Evolutionary conservation across 305 asterid species (phyloP), one percentile per base, ranked within the genome.

Genomic region (Andrographis paniculata): DNA sequence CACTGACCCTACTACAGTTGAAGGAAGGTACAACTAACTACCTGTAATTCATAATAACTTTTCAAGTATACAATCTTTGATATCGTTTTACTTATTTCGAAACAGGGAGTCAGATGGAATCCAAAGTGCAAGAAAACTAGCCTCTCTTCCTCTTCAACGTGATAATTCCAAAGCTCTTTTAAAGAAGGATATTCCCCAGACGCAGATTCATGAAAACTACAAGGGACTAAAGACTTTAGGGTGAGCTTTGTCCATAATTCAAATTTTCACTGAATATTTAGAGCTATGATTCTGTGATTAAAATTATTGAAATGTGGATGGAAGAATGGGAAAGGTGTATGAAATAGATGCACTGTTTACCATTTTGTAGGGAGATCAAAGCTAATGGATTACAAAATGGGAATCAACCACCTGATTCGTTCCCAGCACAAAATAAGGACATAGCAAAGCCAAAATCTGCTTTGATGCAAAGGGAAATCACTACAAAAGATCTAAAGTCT

Each of bases 191-290:
- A 58, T 52, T 70, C 60, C 66, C 55, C 74, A 69, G 58, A 48
- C 48, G 40, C 64, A 37, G 64, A 56, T 52, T 52, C 74, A 46
- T 54, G 71, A 72, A 53, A 71, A 67, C 74, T 22, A 44, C 63
- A 58, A 61, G 28, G 56, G 49, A 59, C 59, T 42, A 40, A 51
- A 28, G 53, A 48, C 41, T 57, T 36, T 30, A 33, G 50, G 74
- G 96, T 79, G 69, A 75, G 78, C 63, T 66, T 64, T 22, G 42
- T 43, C n/a, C 48, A 48, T 42, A 18, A n/a, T 51, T 54, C 53
- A 23, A 44, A 39, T 24, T 43, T 55, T 23, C 15, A 9, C 38
- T 59, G 19, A 28, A 33, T 16, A 24, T 31, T 31, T 31, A 24
- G 24, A 23, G n/a, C 33, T 33, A 6, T 33, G 38, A 11, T 33